Evolutionary conservation across 2,329 filamentous ascomycete genomes (phyloP), one percentile per base, ranked within the genome.

Genomic region (Paracorniculantispora psalliotae): DNA sequence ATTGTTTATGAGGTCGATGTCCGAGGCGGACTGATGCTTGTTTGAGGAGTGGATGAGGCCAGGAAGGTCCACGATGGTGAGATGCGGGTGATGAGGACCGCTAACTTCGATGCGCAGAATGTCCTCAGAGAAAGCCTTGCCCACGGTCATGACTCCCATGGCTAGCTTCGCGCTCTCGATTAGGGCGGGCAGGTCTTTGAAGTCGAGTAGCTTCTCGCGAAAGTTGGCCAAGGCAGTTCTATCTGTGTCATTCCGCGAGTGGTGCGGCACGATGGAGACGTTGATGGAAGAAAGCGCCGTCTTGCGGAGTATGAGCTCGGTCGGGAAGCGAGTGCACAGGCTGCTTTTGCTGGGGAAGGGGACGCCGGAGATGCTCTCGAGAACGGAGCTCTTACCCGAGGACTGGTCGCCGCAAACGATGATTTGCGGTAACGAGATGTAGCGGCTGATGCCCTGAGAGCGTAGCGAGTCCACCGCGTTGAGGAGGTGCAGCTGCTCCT

Each of bases 401-500:
- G 78, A 80, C 62, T 83, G 80, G 56, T 83, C 77, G 6, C 83
- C 81, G 55, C 76, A 81, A n/a, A 83, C 79, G 2, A 83, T 75
- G n/a, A 81, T 64, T 57, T 80, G 75, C 1, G 78, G 79, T 0
- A 80, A 64, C 12, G 71, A 69, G 17, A 76, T 63, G 26, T 70
- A 72, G 7, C 69, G 67, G 30, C 68, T 69, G 44, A 76, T 63
- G 1, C 73, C 72, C 17, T 69, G 66, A 3, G 71, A 67, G 13
- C 72, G 68, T 0, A 77, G 68, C 1, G 63, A 67, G 44, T 76
- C 72, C 23, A 76, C 68, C 10, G 69, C 67, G 13, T 76, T 69
- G 4, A 76, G 67, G 1, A 76, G 67, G 2, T 67, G 61, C 13
- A 67, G 62, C n/a, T 62, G 59, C 30, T 57, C 35, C 26, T 28